Base-by-base conservation (phyloP, 768 basidiomycete species). In the Hericium coralloides region DNA sequence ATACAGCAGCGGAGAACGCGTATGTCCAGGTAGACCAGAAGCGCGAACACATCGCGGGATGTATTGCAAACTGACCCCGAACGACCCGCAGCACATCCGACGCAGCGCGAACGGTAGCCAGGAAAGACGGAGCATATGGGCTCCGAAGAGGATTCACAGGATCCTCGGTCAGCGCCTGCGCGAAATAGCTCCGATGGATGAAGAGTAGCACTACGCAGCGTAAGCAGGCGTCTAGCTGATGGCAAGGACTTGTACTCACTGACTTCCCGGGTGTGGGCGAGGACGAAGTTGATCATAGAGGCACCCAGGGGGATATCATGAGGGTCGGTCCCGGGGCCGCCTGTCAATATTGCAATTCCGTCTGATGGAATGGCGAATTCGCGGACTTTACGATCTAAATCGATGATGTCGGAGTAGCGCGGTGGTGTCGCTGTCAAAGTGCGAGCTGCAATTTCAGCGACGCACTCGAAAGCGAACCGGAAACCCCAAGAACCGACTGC, bases 401-500 rank as follows among this genome's bases (percentile, higher is more conserved):
- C 77, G 47, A 80, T 67, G 52, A 83, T 68, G 4, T 66, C 60
- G 38, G 76, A 72, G 60, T 83, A 83, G 25, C 75, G 79, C 0
- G 86, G 86, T 2, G 83, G 72, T 58, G 85, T 82, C 0, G 85
- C 78, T 0, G 81, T 82, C 36, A 87, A 69, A 0, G 85, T 86
- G 12, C 78, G 76, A 5, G 79, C 68, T 0, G 80, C 77, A 4
- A 89, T 82, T 6, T 85, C 82, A 0, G 85, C 77, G 2, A 86
- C 80, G 57, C 81, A 82, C 62, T 89, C 82, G 2, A 75, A 69
- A 0, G 85, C 79, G 64, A 89, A 90, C 9, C 79, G 79, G 64
- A 76, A 83, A 54, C 74, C 72, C 85, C 85, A 89, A 3, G 73
- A 66, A 48, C 79, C 75, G 59, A 81, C 86, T 89, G 50, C 12